Percentiles rank a stretch among this genome's conserved stretches.
Conservation (phyloP, 2,329 filamentous ascomycete species). For the Paecilomyces sp. region DNA sequence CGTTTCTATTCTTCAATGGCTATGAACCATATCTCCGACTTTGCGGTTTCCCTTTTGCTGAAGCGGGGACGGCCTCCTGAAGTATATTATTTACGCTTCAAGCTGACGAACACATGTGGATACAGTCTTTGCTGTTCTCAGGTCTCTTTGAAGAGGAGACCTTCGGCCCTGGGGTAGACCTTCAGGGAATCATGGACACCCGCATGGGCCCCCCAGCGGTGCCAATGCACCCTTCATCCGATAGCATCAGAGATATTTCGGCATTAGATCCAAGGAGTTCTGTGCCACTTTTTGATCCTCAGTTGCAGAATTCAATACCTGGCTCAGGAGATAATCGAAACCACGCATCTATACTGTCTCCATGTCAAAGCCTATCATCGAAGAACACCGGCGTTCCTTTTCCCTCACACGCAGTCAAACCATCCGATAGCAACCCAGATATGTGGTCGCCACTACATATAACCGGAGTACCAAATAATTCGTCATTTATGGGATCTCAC, state of each 20-base stretch:
- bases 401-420: background rate
- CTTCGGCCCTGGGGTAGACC: slow-evolving; percentile 17
- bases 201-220: slow-evolving; percentile 7
- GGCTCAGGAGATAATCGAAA: slow-evolving; percentile 5
- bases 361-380: slow-evolving; percentile 4
- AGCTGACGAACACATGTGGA: slow-evolving; percentile 5
- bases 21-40: background rate
- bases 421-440: slow-evolving; percentile 14
- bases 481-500: slow-evolving; percentile 9
- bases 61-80: background rate
- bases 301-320: background rate
- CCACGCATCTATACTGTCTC: slow-evolving; percentile 3
- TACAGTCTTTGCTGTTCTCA: background rate
- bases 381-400: background rate
- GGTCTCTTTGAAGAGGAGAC: slow-evolving; percentile 3
- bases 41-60: background rate
- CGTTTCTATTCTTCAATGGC: background rate
- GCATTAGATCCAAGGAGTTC: background rate
- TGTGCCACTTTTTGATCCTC: background rate
- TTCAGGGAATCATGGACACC: slow-evolving; percentile 24
- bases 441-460: slow-evolving; percentile 26
- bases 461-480: slow-evolving; percentile 16
- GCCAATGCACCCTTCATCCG: background rate
- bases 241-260: background rate
- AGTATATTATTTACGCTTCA: background rate